These are phyloP conservation scores for Spinellus fusiger DNA, from an alignment of 192 early-diverging fungal genomes.

Conservation along the genomic window DNA sequence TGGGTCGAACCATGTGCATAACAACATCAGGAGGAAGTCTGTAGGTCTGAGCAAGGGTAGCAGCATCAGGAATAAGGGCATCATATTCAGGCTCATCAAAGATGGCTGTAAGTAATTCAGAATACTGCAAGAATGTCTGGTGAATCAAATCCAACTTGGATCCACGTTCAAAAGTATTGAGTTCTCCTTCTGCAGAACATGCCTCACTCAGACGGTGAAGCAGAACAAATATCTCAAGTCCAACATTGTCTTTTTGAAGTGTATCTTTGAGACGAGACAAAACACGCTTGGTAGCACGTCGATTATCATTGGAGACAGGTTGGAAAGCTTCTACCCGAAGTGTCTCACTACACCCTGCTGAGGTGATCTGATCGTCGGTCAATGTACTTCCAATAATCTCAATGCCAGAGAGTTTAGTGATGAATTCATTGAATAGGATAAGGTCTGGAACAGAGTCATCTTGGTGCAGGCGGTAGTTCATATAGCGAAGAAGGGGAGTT, in stretches of 20 bases:
- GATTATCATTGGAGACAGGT: slow-evolving; percentile 41
- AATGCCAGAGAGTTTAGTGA: slow-evolving; percentile 68
- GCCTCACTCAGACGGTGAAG: slow-evolving; percentile 56
- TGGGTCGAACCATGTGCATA: slow-evolving; percentile 59
- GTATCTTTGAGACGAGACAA: slow-evolving; percentile 47
- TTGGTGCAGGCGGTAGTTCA: slow-evolving; percentile 54
- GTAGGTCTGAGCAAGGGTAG: slow-evolving; percentile 47
- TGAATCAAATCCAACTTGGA: slow-evolving; percentile 58
- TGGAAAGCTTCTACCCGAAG: slow-evolving; percentile 52
- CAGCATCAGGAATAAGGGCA: slow-evolving; percentile 39
- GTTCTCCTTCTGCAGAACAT: slow-evolving; percentile 35
- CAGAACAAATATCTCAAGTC: slow-evolving; percentile 46
- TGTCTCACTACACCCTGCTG: slow-evolving; percentile 56
- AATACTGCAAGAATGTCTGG: slow-evolving; percentile 53
- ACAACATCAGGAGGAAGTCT: slow-evolving; percentile 55
- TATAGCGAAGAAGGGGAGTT: slow-evolving; percentile 52
- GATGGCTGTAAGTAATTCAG: slow-evolving; percentile 53
- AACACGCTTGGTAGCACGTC: slow-evolving; percentile 44
- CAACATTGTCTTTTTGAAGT: slow-evolving; percentile 48
- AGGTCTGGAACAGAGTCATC: slow-evolving; percentile 53
- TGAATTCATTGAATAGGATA: slow-evolving; percentile 61
- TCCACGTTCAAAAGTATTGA: slow-evolving; percentile 48
- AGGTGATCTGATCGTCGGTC: slow-evolving; percentile 55
- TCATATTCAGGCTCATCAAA: slow-evolving; percentile 44
- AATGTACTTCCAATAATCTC: slow-evolving; percentile 47